Evolutionary conservation across 2,329 filamentous ascomycete genomes (phyloP), one percentile per base, ranked within the genome.

Genomic region (Diplocarpon rosae): DNA sequence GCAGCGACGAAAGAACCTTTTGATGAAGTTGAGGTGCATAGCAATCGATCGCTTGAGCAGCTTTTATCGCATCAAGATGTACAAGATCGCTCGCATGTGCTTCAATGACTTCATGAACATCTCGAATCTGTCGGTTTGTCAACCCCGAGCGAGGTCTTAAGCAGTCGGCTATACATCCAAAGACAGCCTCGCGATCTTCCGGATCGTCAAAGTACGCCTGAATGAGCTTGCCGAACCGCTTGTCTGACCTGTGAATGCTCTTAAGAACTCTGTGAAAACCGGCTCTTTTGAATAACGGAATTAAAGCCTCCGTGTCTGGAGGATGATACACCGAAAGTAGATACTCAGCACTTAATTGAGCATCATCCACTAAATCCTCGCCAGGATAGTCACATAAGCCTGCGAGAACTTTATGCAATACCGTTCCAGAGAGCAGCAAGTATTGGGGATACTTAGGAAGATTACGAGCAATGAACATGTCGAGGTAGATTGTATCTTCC

Each of bases 381-480:
- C 80, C 81, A 0, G 89, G 88, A 54, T 88, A 95, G 48, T 81
- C 76, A 67, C 92, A 98, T 4, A 98, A 72, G 2, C 88, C 83
- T 31, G 78, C 71, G 20, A 98, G 71, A 9, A 95, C 81, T 47
- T 80, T 80, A 47, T 88, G 85, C 1, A 98, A 71, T 1, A 85
- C 83, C 2, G 85, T 88, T 14, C 89, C 92, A 0, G 90, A 85
- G 37, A 98, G 77, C 10, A 96, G 75, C 40, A 98, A 80, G 58
- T 95, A 95, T 61, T 96, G 90, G 1, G 89, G 88, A 59, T 95
- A 98, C 62, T 98, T 98, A 3, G 93, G 86, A 39, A 98, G 68
- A 60, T 95, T 98, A 45, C 92, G 80, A 14, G 92, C 90, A 60
- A 98, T 84, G 59, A 98, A 98, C 88, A 98, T 98, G 64, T 98